A percentile compares a stretch with the other conserved stretches of the same genome.
Conservation (phyloP, 441 rosid genomes). For the Corymbia citriodora region DNA sequence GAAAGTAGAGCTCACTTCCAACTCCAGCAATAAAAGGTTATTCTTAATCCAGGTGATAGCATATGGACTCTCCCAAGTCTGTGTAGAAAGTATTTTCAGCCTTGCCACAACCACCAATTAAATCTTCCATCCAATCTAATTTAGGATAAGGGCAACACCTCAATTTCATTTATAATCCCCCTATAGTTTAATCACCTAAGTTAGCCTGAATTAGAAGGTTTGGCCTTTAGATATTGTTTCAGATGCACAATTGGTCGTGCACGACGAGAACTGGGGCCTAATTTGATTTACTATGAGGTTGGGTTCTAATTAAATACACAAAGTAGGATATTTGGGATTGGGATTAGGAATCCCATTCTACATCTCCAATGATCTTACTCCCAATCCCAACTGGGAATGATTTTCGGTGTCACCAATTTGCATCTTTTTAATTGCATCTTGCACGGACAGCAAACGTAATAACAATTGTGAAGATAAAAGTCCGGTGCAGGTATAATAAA, state of each 20-base stretch:
- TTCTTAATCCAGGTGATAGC: background rate
- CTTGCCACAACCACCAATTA: background rate
- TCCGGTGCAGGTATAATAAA: background rate
- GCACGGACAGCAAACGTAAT: background rate
- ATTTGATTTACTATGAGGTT: background rate
- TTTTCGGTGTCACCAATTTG: background rate
- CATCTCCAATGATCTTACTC: background rate
- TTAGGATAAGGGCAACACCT: background rate
- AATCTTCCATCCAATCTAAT: background rate
- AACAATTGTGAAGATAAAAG: too few relatives aligned
- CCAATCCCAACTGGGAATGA: background rate
- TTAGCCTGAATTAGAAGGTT: background rate
- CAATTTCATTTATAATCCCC: background rate
- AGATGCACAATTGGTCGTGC: background rate
- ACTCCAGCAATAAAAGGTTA: background rate
- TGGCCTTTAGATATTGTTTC: background rate
- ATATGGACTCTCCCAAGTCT: background rate
- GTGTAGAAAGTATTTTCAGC: background rate
- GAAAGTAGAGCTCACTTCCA: background rate
- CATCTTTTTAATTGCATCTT: background rate
- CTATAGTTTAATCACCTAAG: background rate
- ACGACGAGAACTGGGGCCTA: accelerated
- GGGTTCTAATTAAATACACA: too few relatives aligned
- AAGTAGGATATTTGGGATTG: too few relatives aligned
- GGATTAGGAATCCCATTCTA: too few relatives aligned